Evolutionary conservation across 2,329 filamentous ascomycete species (phyloP), one percentile per base, ranked within the genome.

Genomic region (Chaetomiaceae sp.): DNA sequence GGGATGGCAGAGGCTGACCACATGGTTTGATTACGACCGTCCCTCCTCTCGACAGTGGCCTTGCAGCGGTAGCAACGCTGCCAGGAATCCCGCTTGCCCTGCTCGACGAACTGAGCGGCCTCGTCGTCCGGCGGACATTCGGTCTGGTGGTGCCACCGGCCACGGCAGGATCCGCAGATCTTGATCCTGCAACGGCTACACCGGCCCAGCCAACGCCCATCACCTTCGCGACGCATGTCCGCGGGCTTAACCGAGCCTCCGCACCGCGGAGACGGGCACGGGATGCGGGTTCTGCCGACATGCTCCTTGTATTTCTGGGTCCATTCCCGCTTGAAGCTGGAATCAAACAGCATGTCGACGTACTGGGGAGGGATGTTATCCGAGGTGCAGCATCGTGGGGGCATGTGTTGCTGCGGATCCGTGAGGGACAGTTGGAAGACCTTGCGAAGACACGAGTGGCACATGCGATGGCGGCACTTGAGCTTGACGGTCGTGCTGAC

Each of bases 21-120:
- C 25, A 83, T 90, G 82, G 95, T 92, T 67, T 92, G 90, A 70
- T 92, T 91, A 69, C 87, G 91, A 40, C 89, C 89, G 68, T 92
- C 88, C 61, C 86, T 86, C 46, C 90, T 72, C 68, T 95, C 88
- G 40, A 95, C 87, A 74, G 88, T 78, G 36, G 80, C 76, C 59
- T 79, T 82, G 71, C 91, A 95, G 58, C 77, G 83, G 65, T 84
- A 85, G 68, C 89, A 96, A 43, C 82, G 77, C 67, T 89, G 85
- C 85, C 86, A 91, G 22, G 87, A 86, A 48, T 84, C 75, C 23
- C 83, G 75, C 60, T 83, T 82, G 6, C 84, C 85, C 54, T 86
- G 75, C 47, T 82, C 78, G 4, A 89, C 72, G n/a, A 88, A 74
- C 36, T 72, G 74, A 44, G 78, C 79, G 7, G 82, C 83, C 49